Evolutionary conservation across 2,329 filamentous ascomycete genomes (phyloP).

Genomic region (Aspergillus terreus): DNA sequence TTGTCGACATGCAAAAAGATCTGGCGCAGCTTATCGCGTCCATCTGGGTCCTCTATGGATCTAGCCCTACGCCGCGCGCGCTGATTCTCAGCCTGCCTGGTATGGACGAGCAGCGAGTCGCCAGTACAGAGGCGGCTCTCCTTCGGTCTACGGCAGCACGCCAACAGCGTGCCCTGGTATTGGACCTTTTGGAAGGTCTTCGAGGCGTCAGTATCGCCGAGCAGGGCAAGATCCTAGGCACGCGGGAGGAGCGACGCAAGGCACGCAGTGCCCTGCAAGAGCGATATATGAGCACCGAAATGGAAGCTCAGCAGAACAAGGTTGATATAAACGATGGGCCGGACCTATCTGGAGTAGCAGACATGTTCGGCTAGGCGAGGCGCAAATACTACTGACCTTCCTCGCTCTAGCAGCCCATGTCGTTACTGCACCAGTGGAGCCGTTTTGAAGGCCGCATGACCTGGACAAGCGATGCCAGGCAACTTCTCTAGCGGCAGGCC

Average conservation of each 20-base stretch:
- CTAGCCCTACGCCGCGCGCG: slow-evolving; percentile 66
- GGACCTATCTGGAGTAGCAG: slow-evolving; percentile 50
- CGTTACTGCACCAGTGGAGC: too few species aligned
- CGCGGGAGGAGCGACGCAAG: slow-evolving; percentile 40
- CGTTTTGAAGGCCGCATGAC: too few species aligned
- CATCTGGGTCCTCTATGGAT: slow-evolving; percentile 74
- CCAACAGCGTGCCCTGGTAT: slow-evolving; percentile 73
- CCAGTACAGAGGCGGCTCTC: slow-evolving; percentile 60
- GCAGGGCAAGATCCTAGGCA: slow-evolving; percentile 71
- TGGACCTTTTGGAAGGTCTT: slow-evolving; percentile 81
- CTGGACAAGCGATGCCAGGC: too few species aligned
- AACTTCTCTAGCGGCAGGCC: slow-evolving; percentile 47
- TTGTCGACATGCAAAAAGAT: slow-evolving; percentile 93
- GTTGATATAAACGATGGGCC: slow-evolving; percentile 46
- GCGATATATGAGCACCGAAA: slow-evolving; percentile 43
- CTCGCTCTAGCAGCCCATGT: too few species aligned
- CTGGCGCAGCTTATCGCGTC: slow-evolving; percentile 81
- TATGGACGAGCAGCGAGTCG: slow-evolving; percentile 66
- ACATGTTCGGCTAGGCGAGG: slow-evolving; percentile 47
- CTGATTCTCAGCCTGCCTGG: slow-evolving; percentile 79
- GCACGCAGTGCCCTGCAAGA: slow-evolving; percentile 39
- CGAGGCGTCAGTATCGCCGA: slow-evolving; percentile 91
- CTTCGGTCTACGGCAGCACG: slow-evolving; percentile 56
- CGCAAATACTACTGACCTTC: too few species aligned
- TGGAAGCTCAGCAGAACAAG: slow-evolving; percentile 40